Percentiles rank a stretch among this genome's conserved stretches.
These are phyloP conservation scores for grape (Vitis vinifera) DNA, from an alignment of 164 flowering plant genomes.

Conservation along the genomic window ASM3070453v1 NC_081807.1:20381501-20382000, in stretches of 20 bases:
- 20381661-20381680: slow-evolving; percentile 2
- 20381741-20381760: slow-evolving; percentile 64
- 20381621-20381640: no score
- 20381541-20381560: no score
- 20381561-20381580: no score
- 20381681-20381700: slow-evolving; percentile 23
- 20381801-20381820: slow-evolving; percentile 1
- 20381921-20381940: slow-evolving; percentile 11
- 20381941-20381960: slow-evolving; percentile 15
- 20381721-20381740: slow-evolving; percentile 83
- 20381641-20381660: background rate
- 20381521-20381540: no score
- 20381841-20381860: slow-evolving; percentile 28
- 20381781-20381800: background rate
- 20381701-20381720: slow-evolving; percentile 19
- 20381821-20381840: background rate
- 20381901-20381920: slow-evolving; percentile 24
- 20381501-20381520: no score
- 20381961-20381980: slow-evolving; percentile 15
- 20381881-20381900: slow-evolving; percentile 34
- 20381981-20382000: slow-evolving; percentile 11
- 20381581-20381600: no score
- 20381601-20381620: no score
- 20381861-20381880: slow-evolving; percentile 35
- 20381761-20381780: slow-evolving; percentile 34